These are phyloP conservation scores for Leptomonas seymouri DNA, from an alignment of 208 protist genomes.

Conservation along the genomic window DNA sequence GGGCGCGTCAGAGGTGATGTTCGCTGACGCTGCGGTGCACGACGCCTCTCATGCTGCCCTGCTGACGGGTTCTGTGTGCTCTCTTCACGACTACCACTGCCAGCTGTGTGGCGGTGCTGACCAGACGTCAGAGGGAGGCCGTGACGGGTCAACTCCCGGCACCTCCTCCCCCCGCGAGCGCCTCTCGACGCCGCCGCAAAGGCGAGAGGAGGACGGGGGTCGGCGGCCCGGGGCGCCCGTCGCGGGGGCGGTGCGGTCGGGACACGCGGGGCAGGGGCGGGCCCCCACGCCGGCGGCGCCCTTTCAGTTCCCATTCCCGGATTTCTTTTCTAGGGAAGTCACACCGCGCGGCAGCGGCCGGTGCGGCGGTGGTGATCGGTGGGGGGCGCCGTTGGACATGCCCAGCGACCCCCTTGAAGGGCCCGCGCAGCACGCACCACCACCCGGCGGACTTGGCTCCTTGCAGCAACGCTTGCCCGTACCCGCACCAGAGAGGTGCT, in stretches of 20 bases:
- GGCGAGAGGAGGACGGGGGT: too few relatives aligned
- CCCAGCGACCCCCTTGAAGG: too few relatives aligned
- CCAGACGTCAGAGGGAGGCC: neutral
- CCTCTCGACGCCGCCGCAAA: too few relatives aligned
- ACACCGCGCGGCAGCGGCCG: neutral
- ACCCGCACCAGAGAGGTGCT: neutral
- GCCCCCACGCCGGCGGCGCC: neutral
- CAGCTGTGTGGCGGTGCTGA: neutral
- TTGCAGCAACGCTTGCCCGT: neutral
- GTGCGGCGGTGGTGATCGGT: neutral
- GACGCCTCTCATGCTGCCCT: neutral
- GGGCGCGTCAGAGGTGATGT: too few relatives aligned
- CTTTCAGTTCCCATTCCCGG: conserved; percentile 6
- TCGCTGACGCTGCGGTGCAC: neutral
- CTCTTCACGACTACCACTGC: conserved; percentile 20
- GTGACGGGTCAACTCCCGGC: neutral
- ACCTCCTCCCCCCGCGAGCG: neutral
- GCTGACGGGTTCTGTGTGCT: conserved; percentile 27
- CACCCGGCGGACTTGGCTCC: neutral
- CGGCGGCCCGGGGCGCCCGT: too few relatives aligned
- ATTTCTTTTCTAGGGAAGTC: neutral
- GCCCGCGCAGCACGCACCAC: neutral
- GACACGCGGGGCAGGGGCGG: too few relatives aligned
- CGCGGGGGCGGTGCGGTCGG: too few relatives aligned
- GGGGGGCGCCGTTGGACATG: too few relatives aligned